Conservation (phyloP, 1,139 yeast species). For the Suhomyces bokatorum region DNA sequence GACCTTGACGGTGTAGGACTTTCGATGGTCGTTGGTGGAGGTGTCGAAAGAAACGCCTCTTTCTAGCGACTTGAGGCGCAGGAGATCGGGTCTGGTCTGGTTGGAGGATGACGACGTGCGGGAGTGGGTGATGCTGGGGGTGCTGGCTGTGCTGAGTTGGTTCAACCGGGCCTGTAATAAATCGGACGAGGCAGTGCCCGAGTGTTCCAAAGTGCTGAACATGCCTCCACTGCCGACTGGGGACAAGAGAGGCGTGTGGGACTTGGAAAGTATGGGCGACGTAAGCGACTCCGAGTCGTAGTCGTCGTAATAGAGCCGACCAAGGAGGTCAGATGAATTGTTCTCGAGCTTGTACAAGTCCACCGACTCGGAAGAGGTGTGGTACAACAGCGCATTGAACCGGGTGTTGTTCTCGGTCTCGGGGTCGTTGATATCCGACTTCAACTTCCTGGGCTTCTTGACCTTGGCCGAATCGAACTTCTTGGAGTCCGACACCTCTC, state of each 20-base stretch:
- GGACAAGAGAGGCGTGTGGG: conserved; percentile 18
- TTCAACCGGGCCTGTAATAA: conserved; percentile 13
- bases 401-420: conserved; percentile 43
- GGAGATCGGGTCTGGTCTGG: conserved; percentile 3
- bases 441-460: conserved; percentile 5
- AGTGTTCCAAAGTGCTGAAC: conserved; percentile 6
- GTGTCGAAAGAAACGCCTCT: conserved; percentile 59
- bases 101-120: conserved; percentile 7
- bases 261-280: conserved; percentile 24
- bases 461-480: conserved; percentile 4
- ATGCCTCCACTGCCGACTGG: conserved; percentile 20
- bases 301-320: conserved; percentile 48
- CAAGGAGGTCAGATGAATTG: conserved; percentile 43
- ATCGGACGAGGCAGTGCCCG: conserved; percentile 10
- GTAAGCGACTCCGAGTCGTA: conserved; percentile 37
- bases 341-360: conserved; percentile 42
- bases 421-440: conserved; percentile 15
- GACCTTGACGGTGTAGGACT: conserved; percentile 53
- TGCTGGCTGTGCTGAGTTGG: conserved; percentile 2
- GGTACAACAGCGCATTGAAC: conserved; percentile 42
- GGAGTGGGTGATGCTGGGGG: conserved; percentile 5
- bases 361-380: conserved; percentile 43
- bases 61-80: conserved; percentile 16
- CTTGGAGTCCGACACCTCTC: conserved; percentile 1
- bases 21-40: conserved; percentile 34